Base-by-base conservation (phyloP, 176 grass and related monocot species). In the Oryza punctata region DNA sequence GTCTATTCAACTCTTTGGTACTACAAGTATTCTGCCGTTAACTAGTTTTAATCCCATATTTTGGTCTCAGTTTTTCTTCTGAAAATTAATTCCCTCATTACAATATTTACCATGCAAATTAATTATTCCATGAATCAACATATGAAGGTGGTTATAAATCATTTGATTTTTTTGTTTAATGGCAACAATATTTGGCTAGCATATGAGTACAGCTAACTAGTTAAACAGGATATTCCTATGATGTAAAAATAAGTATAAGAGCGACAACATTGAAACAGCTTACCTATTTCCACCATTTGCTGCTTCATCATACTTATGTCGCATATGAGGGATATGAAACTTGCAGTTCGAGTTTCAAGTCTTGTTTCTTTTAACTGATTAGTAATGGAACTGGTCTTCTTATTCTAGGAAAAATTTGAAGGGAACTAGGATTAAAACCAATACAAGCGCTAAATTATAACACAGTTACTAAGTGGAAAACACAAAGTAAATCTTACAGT, bases 281-380 rank as follows among this genome's bases (percentile, higher is more conserved):
- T 93, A 93, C 95, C 95, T 84, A 98, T 98, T 92, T 98, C 95
- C 84, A 93, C 87, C 95, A 98, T 98, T 91, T 98, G 95, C 63
- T 98, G 95, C 79, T 90, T 98, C 95, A 98, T 94, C 95, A 98
- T 98, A 82, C 78, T 89, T 66, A 98, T 91, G 82, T 93, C 91
- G 82, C 92, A 98, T 44, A 98, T 90, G 72, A 98, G 80, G 28
- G 95, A 98, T 73, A 98, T 88, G 88, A 98, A 98, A 21, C 91
- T 76, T 4, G 90, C 90, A 84, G 89, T 91, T 72, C 78, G 70
- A 59, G 75, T 74, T 79, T 97, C 95, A 77, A 97, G 90, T 81
- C 93, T 93, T 73, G 92, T 95, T 64, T 84, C 78, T 87, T 82
- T 90, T 73, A 85, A 81, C 77, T 84, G 86, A 79, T 83, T 79